A percentile compares a stretch with the other conserved stretches of the same genome.
Conservation (phyloP, 768 basidiomycete species). For the Calvatia gigantea region DNA sequence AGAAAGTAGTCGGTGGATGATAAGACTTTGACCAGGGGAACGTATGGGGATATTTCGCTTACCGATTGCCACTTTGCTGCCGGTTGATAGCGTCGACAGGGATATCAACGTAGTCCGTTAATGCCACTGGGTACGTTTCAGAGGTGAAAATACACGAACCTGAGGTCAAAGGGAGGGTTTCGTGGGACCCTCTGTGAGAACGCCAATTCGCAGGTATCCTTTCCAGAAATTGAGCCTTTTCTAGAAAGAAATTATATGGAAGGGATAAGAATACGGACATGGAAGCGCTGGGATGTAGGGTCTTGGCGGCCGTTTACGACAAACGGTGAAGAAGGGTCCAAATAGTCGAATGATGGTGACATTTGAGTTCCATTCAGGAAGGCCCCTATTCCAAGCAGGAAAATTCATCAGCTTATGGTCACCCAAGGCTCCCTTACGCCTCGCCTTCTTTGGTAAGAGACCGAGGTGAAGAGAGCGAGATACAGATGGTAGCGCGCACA, state of each 20-base stretch:
- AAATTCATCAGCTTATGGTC: not conserved
- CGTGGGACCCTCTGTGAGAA: slow-evolving; percentile 36
- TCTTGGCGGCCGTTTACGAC: slow-evolving; percentile 41
- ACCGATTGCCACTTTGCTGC: slow-evolving; percentile 45
- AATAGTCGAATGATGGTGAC: slow-evolving; percentile 39
- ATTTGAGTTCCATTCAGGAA: slow-evolving; percentile 44
- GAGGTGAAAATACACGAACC: slow-evolving; percentile 21
- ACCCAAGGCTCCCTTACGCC: slow-evolving; percentile 30
- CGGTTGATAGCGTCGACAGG: not conserved
- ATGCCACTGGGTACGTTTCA: not conserved
- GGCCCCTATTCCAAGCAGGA: slow-evolving; percentile 28
- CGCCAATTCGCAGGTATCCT: slow-evolving; percentile 43
- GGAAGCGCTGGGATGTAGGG: slow-evolving; percentile 46
- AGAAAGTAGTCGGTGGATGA: not conserved
- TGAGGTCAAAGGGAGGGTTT: slow-evolving; percentile 43
- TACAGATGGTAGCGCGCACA: slow-evolving; percentile 31
- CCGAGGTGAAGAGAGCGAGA: not conserved
- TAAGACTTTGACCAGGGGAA: not conserved
- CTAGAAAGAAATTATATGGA: not conserved
- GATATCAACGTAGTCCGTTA: not conserved
- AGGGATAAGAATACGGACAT: slow-evolving; percentile 26
- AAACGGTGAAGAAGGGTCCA: slow-evolving; percentile 36
- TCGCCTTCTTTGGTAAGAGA: not conserved
- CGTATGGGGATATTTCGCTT: slow-evolving; percentile 9
- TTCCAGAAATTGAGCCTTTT: not conserved